Evolutionary conservation across 208 protist genomes (phyloP).

Genomic region (Balamuthia mandrillaris): DNA sequence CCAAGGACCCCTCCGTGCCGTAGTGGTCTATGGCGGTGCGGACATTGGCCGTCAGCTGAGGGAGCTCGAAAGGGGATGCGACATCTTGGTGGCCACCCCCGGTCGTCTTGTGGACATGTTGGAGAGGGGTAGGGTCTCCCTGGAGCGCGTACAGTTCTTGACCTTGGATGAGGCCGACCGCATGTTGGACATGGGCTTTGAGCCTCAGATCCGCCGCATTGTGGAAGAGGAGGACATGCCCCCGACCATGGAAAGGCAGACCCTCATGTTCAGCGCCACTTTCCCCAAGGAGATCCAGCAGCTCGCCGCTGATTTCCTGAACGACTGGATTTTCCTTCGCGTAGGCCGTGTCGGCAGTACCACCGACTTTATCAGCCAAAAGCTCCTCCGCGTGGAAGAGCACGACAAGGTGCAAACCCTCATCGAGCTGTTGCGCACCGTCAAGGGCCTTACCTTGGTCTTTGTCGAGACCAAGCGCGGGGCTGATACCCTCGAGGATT

Average conservation of each 20-base stretch:
- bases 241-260: conserved; percentile 86
- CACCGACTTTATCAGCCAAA: conserved; percentile 91
- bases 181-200: conserved; percentile 98
- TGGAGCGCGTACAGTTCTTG: conserved; percentile 86
- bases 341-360: conserved; percentile 97
- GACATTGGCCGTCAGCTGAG: conserved; percentile 89
- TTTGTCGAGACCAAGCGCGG: conserved; percentile 99
- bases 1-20: background rate
- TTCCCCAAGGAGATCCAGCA: conserved; percentile 96
- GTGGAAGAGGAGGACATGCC: conserved; percentile 89
- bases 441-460: conserved; percentile 65
- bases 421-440: conserved; percentile 60
- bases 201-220: conserved; percentile 92
- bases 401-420: conserved; percentile 69
- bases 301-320: conserved; percentile 93
- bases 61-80: conserved; percentile 91
- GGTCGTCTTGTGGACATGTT: conserved; percentile 82
- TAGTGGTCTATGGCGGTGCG: conserved; percentile 96
- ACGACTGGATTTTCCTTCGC: conserved; percentile 92
- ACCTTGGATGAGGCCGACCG: conserved; percentile 97
- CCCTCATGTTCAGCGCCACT: conserved; percentile 99
- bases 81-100: conserved; percentile 86
- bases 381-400: conserved; percentile 76
- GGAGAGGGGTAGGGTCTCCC: conserved; percentile 81
- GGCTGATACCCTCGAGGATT: conserved; percentile 90